Evolutionary conservation across 768 basidiomycete genomes (phyloP), one percentile per base, ranked within the genome.

Genomic region (Strobilomyces dryophilus): DNA sequence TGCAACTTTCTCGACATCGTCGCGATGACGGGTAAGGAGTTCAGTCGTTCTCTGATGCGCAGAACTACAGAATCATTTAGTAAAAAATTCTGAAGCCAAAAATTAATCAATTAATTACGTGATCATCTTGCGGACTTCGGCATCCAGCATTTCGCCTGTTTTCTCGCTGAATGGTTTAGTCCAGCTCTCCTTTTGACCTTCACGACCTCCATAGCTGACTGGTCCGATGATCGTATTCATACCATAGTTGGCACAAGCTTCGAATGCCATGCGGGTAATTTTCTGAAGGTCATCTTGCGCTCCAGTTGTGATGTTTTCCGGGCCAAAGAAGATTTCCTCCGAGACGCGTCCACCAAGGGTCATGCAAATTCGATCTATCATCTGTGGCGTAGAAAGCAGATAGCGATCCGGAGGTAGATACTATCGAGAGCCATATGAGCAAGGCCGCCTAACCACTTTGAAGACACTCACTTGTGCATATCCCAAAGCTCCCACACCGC

Each of bases 231-330:
- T 81, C 46, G 83, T 77, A 73, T 94, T 95, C 95, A 99, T 98
- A 54, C 97, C 97, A 72, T 97, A 97, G 70, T 93, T 93, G 8
- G 91, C 90, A 57, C 89, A 92, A 4, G 88, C 89, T 71, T 98
- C 94, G 58, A 95, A 97, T 15, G 97, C 97, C 89, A 98, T 95
- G 54, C 87, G 83, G 4, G 97, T 98, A 56, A 99, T 95, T 75
- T 98, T 98, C 72, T 95, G 92, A 40, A 99, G 76, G 67, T 99
- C 97, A 63, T 99, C 97, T 73, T 98, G 94, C 4, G 97, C 97
- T 56, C 97, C 97, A 4, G 95, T 95, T 2, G 97, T 99, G 69
- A 99, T 95, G 61, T 92, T 91, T 64, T 87, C 87, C 6, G 66
- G 54, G 18, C 92, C 92, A 66, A 99, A 99, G 76, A 98, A 97